Evolutionary conservation across 192 early-diverging fungal genomes (phyloP).

Genomic region (Backusella morwellensis): DNA sequence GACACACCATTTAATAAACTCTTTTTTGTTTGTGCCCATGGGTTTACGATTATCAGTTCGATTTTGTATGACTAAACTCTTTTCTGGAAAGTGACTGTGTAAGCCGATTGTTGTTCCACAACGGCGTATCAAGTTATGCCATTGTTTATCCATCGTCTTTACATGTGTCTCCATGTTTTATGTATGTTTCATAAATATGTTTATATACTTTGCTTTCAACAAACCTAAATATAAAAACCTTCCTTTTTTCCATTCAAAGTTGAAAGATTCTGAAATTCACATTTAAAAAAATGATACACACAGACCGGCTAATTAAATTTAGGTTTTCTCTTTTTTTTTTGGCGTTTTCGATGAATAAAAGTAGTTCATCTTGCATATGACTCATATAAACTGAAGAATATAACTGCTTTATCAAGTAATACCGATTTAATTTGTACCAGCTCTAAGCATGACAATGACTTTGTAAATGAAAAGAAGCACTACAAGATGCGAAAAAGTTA

Average conservation of each 20-base stretch:
- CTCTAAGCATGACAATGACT: not conserved
- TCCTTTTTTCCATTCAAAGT: not conserved
- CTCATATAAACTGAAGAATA: not conserved
- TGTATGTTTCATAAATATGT: not conserved
- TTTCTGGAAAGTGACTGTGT: not conserved
- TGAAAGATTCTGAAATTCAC: not conserved
- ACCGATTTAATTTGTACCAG: not conserved
- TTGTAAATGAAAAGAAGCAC: not conserved
- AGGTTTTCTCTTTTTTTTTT: not conserved
- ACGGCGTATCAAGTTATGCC: not conserved
- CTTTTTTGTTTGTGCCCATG: not conserved
- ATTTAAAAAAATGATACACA: not conserved
- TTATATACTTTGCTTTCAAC: not conserved
- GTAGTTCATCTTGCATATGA: too few relatives aligned
- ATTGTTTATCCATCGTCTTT: not conserved
- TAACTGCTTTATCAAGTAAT: not conserved
- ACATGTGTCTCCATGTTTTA: not conserved
- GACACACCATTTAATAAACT: not conserved
- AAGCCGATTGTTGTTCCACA: not conserved
- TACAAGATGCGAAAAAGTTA: not conserved
- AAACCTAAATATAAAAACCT: not conserved
- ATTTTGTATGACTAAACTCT: constrained; percentile 2
- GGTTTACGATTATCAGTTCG: not conserved
- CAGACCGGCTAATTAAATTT: not conserved
- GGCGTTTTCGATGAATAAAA: not conserved